A percentile compares a stretch with the other conserved stretches of the same genome.
These are phyloP conservation scores for Cytospora chrysosperma DNA, from an alignment of 2,329 filamentous ascomycete genomes.

Conservation along the genomic window DNA sequence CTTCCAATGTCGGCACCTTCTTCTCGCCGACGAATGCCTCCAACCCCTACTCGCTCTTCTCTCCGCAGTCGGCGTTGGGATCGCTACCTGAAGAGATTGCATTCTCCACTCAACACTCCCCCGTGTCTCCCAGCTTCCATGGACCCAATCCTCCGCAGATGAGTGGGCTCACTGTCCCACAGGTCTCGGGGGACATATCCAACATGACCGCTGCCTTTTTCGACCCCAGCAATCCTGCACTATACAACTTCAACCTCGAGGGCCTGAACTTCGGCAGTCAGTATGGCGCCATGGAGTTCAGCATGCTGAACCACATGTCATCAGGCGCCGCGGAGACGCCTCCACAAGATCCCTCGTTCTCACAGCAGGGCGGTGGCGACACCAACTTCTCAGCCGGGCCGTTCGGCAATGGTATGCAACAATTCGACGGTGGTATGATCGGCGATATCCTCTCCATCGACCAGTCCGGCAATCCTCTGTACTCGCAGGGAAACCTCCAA, in stretches of 20 bases:
- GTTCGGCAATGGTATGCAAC: conserved; percentile 51
- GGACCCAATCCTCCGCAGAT: conserved; percentile 49
- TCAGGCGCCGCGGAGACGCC: conserved; percentile 82
- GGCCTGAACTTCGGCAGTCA: conserved; percentile 94
- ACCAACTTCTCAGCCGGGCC: conserved; percentile 46
- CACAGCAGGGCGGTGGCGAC: conserved; percentile 39
- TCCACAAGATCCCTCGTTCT: conserved; percentile 59
- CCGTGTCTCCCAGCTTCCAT: conserved; percentile 72
- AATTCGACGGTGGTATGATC: conserved; percentile 49
- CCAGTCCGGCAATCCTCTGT: conserved; percentile 45
- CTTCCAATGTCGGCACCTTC: conserved; percentile 42
- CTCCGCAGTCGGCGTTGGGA: conserved; percentile 45
- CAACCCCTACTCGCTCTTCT: conserved; percentile 52
- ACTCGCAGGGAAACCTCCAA: conserved; percentile 58
- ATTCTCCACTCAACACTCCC: conserved; percentile 68
- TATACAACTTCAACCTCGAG: conserved; percentile 95
- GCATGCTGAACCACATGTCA: conserved; percentile 94
- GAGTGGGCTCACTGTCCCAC: conserved; percentile 48
- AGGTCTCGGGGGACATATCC: conserved; percentile 49
- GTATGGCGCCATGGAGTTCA: conserved; percentile 92
- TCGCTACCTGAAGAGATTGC: conserved; percentile 47
- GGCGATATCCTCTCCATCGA: conserved; percentile 56
- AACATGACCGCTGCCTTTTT: conserved; percentile 65
- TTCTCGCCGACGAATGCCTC: conserved; percentile 48
- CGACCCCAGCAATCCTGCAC: conserved; percentile 84